A percentile compares a stretch with the other conserved stretches of the same genome.
phyloP scores from a whole-genome alignment of 306 rosid species.

The Vachellia collinsii region DNA sequence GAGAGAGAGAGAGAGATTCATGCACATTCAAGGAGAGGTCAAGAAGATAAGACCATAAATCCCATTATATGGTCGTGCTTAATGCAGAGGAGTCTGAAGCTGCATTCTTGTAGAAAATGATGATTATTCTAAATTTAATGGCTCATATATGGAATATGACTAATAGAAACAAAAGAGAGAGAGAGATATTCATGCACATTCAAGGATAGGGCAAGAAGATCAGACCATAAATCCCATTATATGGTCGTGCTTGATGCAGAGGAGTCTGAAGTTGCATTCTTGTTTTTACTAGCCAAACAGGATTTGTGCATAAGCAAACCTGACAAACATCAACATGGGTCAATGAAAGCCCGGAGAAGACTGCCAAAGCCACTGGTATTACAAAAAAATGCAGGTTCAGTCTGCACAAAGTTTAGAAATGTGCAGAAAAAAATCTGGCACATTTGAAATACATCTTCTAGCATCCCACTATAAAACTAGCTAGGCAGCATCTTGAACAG shows the following conservation, averaged over 20 bases:
- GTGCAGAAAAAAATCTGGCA: constrained; percentile 8
- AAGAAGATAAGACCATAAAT: constrained; percentile 82
- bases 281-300: constrained; percentile 94
- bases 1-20: constrained; percentile 1
- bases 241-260: constrained; percentile 83
- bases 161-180: constrained; percentile 13
- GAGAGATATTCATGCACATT: constrained; percentile 41
- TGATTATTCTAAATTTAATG: not conserved
- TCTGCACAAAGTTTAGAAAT: constrained; percentile 19
- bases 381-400: constrained; percentile 27
- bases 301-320: constrained; percentile 92
- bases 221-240: constrained; percentile 90
- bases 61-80: constrained; percentile 82
- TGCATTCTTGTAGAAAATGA: constrained; percentile 64
- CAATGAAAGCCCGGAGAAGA: not conserved
- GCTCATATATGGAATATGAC: constrained; percentile 5
- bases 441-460: constrained; percentile 24
- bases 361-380: not conserved
- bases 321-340: constrained; percentile 47
- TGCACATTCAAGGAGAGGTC: constrained; percentile 41
- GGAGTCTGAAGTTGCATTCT: constrained; percentile 98
- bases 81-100: constrained; percentile 96
- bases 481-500: constrained; percentile 25
- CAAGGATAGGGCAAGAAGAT: constrained; percentile 52
- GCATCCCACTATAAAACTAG: constrained; percentile 33